Evolutionary conservation across 129 eudicot genomes (phyloP).

Genomic region (Pulicaria dysenterica): DNA sequence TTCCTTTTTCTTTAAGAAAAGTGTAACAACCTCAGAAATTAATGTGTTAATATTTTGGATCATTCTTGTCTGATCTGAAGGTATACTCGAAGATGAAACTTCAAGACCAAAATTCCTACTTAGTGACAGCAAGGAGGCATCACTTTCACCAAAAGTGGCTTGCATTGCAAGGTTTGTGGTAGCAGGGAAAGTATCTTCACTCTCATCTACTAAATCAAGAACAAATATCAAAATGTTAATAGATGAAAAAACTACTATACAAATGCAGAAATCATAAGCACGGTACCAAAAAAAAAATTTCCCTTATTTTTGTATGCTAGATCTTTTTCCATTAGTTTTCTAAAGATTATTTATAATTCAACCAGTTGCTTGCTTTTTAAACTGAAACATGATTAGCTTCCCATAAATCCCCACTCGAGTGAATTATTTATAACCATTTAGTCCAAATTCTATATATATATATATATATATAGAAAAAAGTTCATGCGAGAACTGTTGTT

Average conservation of each 20-base stretch:
- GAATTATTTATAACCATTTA: no score
- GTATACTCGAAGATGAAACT: constrained; percentile 56
- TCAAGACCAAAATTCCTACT: constrained; percentile 51
- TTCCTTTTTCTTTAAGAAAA: neutral
- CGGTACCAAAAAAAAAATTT: neutral
- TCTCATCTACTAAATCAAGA: constrained; percentile 29
- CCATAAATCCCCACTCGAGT: no score
- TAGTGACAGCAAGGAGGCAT: constrained; percentile 45
- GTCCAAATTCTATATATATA: no score
- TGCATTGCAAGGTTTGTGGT: constrained; percentile 33
- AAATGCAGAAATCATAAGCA: constrained; percentile 3
- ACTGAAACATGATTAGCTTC: neutral
- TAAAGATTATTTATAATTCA: neutral
- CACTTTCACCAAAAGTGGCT: constrained; percentile 39
- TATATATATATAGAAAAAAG: no score
- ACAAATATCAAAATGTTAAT: neutral
- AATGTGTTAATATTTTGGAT: constrained; percentile 74
- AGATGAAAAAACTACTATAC: neutral
- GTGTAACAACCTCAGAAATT: constrained; percentile 68
- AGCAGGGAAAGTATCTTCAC: constrained; percentile 42
- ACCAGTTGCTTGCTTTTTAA: neutral
- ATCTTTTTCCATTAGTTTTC: neutral
- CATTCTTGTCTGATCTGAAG: constrained; percentile 78
- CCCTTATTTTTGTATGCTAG: neutral
- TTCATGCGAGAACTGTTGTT: no score